Conservation (phyloP, 768 basidiomycete genomes). For the Tulasnella sp. region DNA sequence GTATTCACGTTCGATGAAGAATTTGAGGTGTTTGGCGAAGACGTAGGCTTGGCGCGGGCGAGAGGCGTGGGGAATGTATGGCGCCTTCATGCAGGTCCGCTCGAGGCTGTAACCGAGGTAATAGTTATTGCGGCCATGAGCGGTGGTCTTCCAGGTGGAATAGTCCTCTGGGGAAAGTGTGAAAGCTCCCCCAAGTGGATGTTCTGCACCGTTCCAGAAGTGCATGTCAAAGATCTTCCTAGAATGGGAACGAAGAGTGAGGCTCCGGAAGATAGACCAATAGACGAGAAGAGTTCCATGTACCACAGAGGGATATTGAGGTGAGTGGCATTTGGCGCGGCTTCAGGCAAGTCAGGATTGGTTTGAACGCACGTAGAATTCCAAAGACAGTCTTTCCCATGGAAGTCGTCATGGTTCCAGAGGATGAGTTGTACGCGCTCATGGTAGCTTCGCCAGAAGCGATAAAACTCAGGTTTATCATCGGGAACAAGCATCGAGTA, state of each 20-base stretch:
- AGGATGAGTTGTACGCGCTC: no score
- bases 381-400: neutral
- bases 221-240: constrained; percentile 1
- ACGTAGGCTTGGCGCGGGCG: no score
- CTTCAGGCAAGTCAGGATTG: neutral
- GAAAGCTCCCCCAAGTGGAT: neutral
- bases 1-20: no score
- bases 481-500: neutral
- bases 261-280: neutral
- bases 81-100: no score
- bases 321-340: constrained; percentile 1
- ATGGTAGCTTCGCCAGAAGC: no score
- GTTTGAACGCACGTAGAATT: neutral
- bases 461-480: neutral
- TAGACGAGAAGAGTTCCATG: neutral
- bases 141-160: neutral
- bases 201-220: neutral
- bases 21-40: no score
- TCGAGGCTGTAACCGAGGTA: no score
- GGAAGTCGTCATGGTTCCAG: no score
- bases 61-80: no score
- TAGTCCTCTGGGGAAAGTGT: constrained; percentile 4
- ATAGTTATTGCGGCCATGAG: no score
- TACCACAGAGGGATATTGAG: constrained; percentile 3
- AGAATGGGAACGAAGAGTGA: neutral